Evolutionary conservation across 192 early-diverging fungal genomes (phyloP).

Genomic region (Diversispora epigaea): DNA sequence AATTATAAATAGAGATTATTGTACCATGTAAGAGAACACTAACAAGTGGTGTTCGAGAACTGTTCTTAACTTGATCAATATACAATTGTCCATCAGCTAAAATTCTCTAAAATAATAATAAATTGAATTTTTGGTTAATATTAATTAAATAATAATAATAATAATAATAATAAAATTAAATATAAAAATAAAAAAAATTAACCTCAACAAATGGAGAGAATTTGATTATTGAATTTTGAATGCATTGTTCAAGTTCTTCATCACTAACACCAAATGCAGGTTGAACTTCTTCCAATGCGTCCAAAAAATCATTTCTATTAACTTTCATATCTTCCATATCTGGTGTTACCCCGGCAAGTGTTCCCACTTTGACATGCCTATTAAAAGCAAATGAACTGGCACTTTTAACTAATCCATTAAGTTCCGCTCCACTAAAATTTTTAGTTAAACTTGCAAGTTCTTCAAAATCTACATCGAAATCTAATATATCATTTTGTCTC

Average conservation of each 20-base stretch:
- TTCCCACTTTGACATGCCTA: slow-evolving; percentile 93
- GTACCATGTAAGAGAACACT: slow-evolving; percentile 81
- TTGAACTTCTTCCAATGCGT: slow-evolving; percentile 87
- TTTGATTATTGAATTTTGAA: slow-evolving; percentile 83
- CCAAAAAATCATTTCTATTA: slow-evolving; percentile 79
- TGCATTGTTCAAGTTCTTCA: slow-evolving; percentile 82
- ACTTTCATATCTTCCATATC: slow-evolving; percentile 92
- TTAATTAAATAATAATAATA: no score
- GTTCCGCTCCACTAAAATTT: slow-evolving; percentile 98
- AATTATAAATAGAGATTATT: neutral
- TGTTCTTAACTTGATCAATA: slow-evolving; percentile 75
- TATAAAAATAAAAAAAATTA: neutral
- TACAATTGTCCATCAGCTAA: slow-evolving; percentile 58
- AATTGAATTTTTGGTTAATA: no score
- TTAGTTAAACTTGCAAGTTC: slow-evolving; percentile 89
- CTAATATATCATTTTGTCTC: slow-evolving; percentile 76
- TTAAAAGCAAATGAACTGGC: slow-evolving; percentile 96
- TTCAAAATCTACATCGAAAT: slow-evolving; percentile 72
- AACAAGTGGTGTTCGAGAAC: slow-evolving; percentile 85
- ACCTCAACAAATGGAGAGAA: slow-evolving; percentile 53
- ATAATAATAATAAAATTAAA: no score
- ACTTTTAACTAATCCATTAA: slow-evolving; percentile 87
- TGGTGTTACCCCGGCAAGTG: slow-evolving; percentile 71
- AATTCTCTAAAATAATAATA: slow-evolving; percentile 60
- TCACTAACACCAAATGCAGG: slow-evolving; percentile 95